phyloP scores from a whole-genome alignment of 2,329 filamentous ascomycete species.

The Paradendryphiella salina region DNA sequence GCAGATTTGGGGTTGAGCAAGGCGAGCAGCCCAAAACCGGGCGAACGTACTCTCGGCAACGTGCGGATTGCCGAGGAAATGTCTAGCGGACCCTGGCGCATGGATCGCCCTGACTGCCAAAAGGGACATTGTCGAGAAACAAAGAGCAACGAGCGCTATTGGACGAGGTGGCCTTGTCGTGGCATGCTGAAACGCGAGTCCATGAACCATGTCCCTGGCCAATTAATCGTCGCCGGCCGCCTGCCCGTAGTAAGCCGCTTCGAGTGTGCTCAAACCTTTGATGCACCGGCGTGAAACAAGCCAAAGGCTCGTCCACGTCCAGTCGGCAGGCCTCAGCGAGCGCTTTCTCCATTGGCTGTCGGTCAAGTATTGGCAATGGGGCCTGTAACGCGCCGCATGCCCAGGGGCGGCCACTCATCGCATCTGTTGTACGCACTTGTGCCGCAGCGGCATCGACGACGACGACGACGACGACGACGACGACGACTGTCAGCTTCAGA shows the following conservation, averaged over 20 bases:
- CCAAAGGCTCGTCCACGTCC: slow-evolving; percentile 24
- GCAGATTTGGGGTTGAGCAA: neutral
- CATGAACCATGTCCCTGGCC: slow-evolving; percentile 23
- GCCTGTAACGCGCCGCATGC: slow-evolving; percentile 23
- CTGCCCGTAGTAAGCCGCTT: slow-evolving; percentile 21
- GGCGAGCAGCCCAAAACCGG: neutral
- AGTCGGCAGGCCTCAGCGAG: slow-evolving; percentile 20
- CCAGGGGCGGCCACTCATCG: neutral
- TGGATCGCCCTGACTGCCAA: too few relatives aligned
- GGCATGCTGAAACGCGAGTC: slow-evolving; percentile 22
- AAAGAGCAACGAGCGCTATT: slow-evolving; percentile 1
- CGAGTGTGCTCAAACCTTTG: slow-evolving; percentile 37
- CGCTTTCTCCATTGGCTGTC: slow-evolving; percentile 28
- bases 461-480: too few relatives aligned
- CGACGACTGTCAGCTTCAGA: too few relatives aligned
- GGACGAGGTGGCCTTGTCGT: neutral
- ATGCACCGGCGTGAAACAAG: slow-evolving; percentile 36
- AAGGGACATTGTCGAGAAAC: slow-evolving; percentile 1
- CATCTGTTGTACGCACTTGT: too few relatives aligned
- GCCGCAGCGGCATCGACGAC: too few relatives aligned
- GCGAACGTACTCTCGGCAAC: slow-evolving; percentile 14
- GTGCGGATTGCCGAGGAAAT: slow-evolving; percentile 13
- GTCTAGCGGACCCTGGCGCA: neutral
- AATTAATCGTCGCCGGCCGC: slow-evolving; percentile 12
- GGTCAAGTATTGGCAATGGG: slow-evolving; percentile 37